These are phyloP conservation scores for Omphalea diandra DNA, from an alignment of 441 rosid genomes.

Conservation along the genomic window DNA sequence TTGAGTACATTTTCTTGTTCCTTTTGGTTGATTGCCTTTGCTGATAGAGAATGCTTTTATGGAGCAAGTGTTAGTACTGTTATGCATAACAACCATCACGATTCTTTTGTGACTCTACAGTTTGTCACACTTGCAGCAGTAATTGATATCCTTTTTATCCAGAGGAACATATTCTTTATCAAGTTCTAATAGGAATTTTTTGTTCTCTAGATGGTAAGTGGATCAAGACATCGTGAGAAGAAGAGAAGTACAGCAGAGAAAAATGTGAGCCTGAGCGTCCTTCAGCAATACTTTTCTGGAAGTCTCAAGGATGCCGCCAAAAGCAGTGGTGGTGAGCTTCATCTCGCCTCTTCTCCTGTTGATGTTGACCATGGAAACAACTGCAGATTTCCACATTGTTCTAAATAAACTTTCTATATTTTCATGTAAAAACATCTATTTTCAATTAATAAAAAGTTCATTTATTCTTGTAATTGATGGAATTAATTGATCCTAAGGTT, in stretches of 20 bases:
- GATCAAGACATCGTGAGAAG: slow-evolving; percentile 52
- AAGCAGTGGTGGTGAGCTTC: slow-evolving; percentile 81
- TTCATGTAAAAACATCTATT: neutral
- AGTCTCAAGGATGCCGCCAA: slow-evolving; percentile 98
- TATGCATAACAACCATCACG: neutral
- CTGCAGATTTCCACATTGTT: neutral
- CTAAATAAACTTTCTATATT: neutral
- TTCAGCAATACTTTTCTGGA: slow-evolving; percentile 88
- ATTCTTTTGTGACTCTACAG: neutral
- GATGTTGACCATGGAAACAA: neutral
- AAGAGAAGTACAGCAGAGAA: slow-evolving; percentile 76
- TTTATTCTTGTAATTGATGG: slow-evolving; percentile 6
- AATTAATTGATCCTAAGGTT: neutral
- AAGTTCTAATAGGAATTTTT: neutral
- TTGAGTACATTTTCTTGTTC: slow-evolving; percentile 6
- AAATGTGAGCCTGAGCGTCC: slow-evolving; percentile 82
- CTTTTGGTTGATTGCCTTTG: slow-evolving; percentile 20
- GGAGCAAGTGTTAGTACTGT: neutral
- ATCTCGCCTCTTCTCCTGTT: slow-evolving; percentile 14
- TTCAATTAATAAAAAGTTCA: slow-evolving; percentile 1
- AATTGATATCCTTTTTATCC: neutral
- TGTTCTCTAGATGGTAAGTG: slow-evolving; percentile 37
- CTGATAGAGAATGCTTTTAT: neutral
- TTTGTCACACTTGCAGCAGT: neutral
- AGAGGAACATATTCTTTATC: neutral